Conservation (phyloP, 1,139 yeast species). For the Debaryomyces nepalensis region DNA sequence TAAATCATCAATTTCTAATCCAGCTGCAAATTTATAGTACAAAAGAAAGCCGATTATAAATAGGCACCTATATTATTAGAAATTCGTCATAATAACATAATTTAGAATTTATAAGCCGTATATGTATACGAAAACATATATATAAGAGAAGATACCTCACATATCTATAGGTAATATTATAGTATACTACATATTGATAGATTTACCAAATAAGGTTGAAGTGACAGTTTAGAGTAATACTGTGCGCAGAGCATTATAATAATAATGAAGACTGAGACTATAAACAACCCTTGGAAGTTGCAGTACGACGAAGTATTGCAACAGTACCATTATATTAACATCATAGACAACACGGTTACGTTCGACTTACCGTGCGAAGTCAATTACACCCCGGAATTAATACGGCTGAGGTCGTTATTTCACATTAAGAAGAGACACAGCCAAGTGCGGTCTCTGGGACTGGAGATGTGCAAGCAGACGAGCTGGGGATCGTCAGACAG, state of each 20-base stretch:
- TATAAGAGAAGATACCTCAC: background rate
- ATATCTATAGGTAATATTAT: background rate
- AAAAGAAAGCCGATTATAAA: constrained; percentile 1
- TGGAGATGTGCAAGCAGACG: constrained; percentile 6
- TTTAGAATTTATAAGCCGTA: constrained; percentile 1
- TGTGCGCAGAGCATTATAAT: constrained; percentile 1
- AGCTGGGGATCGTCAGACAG: constrained; percentile 6
- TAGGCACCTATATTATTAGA: background rate
- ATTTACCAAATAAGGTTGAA: background rate
- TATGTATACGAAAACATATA: constrained; percentile 2
- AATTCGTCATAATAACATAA: no score
- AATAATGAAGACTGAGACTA: constrained; percentile 1
- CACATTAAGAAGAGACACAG: constrained; percentile 10
- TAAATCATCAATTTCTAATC: constrained; percentile 4
- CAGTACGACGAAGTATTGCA: constrained; percentile 39
- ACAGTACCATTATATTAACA: constrained; percentile 44
- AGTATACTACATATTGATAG: background rate
- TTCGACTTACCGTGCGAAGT: constrained; percentile 52
- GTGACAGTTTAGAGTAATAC: background rate
- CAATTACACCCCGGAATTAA: constrained; percentile 19
- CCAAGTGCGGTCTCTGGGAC: background rate
- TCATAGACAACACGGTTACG: constrained; percentile 34
- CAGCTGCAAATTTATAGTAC: constrained; percentile 7
- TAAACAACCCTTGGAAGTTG: constrained; percentile 25
- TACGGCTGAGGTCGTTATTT: constrained; percentile 6